phyloP scores from a whole-genome alignment of 192 early-diverging fungal species.

The Spinellus fusiger region DNA sequence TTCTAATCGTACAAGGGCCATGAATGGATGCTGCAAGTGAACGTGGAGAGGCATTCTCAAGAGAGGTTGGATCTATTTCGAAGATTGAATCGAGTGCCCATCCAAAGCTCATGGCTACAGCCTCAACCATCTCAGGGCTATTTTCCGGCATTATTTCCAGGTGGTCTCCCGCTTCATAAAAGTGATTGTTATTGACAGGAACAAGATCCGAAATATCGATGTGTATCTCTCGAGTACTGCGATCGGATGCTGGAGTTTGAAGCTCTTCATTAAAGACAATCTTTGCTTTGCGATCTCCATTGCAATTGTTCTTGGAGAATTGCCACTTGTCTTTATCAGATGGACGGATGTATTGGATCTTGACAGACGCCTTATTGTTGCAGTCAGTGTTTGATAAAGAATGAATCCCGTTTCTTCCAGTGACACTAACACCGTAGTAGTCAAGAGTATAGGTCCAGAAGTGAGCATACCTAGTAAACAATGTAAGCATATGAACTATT shows the following conservation, averaged over 20 bases:
- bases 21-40: slow-evolving; percentile 37
- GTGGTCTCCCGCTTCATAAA: slow-evolving; percentile 47
- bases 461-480: slow-evolving; percentile 8
- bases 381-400: not conserved
- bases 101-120: slow-evolving; percentile 38
- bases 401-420: slow-evolving; percentile 2
- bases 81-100: slow-evolving; percentile 48
- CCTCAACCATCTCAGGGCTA: slow-evolving; percentile 27
- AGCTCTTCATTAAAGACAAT: slow-evolving; percentile 35
- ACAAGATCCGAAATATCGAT: slow-evolving; percentile 27
- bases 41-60: slow-evolving; percentile 30
- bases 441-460: slow-evolving; percentile 17
- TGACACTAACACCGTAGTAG: slow-evolving; percentile 7
- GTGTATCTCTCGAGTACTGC: slow-evolving; percentile 42
- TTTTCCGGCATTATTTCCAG: slow-evolving; percentile 48
- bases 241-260: slow-evolving; percentile 29
- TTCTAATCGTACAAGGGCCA: slow-evolving; percentile 39
- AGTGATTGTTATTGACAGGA: slow-evolving; percentile 5
- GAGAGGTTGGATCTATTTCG: slow-evolving; percentile 27
- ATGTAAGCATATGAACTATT: not conserved
- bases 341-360: slow-evolving; percentile 13
- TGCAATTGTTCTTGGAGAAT: slow-evolving; percentile 7
- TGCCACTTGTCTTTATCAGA: slow-evolving; percentile 7
- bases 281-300: slow-evolving; percentile 22
- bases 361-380: not conserved